Evolutionary conservation across 441 rosid genomes (phyloP).

Genomic region (Kokia cookei): DNA sequence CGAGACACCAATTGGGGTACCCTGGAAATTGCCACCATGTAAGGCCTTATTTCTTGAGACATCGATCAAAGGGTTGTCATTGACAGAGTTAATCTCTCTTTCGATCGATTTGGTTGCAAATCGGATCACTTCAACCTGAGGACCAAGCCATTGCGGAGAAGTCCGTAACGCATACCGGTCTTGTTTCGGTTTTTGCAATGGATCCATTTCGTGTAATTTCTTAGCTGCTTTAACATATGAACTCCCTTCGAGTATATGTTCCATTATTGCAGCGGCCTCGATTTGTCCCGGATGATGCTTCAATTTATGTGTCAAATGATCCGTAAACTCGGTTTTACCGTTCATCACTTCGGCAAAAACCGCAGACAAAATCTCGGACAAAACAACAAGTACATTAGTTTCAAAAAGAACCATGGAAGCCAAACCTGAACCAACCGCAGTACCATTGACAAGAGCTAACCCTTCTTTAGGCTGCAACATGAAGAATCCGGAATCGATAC

Average conservation of each 20-base stretch:
- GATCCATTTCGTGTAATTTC: slow-evolving; percentile 54
- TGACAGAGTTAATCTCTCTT: slow-evolving; percentile 66
- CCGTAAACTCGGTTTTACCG: slow-evolving; percentile 13
- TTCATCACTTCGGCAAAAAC: slow-evolving; percentile 31
- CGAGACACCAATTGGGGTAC: slow-evolving; percentile 70
- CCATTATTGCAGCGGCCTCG: slow-evolving; percentile 16
- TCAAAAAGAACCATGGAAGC: slow-evolving; percentile 16
- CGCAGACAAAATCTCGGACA: slow-evolving; percentile 15
- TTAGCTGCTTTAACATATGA: slow-evolving; percentile 50
- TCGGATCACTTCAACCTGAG: slow-evolving; percentile 62
- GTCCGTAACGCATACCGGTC: slow-evolving; percentile 67
- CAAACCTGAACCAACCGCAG: slow-evolving; percentile 15
- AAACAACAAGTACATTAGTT: slow-evolving; percentile 1
- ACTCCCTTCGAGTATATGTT: slow-evolving; percentile 43
- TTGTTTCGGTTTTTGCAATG: slow-evolving; percentile 68
- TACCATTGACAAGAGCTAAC: slow-evolving; percentile 13
- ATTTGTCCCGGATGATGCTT: slow-evolving; percentile 18
- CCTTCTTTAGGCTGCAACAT: slow-evolving; percentile 29
- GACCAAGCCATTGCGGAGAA: slow-evolving; percentile 73
- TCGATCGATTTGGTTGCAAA: slow-evolving; percentile 60
- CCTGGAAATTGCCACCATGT: slow-evolving; percentile 82
- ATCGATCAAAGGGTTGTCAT: slow-evolving; percentile 64
- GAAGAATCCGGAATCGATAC: slow-evolving; percentile 36
- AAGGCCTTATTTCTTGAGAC: slow-evolving; percentile 61
- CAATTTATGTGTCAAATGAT: slow-evolving; percentile 13